Evolutionary conservation across 2,329 filamentous ascomycete genomes (phyloP).

Genomic region (Fusarium anthophilum): DNA sequence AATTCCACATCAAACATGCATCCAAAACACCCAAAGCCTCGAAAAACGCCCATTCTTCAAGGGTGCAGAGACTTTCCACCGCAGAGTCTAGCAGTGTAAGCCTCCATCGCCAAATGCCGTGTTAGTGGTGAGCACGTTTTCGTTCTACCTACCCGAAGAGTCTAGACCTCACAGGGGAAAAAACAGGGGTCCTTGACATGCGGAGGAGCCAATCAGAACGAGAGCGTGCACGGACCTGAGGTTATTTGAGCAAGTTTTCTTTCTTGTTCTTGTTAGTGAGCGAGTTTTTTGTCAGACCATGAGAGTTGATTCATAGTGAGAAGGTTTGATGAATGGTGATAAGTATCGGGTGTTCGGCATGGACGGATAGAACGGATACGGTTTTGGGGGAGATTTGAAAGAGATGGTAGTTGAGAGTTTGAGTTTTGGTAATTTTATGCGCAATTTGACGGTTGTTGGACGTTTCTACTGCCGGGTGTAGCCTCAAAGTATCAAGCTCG

Average conservation of each 20-base stretch:
- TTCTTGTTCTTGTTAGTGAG: conserved; percentile 17
- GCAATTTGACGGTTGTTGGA: background rate
- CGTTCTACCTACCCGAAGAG: conserved; percentile 11
- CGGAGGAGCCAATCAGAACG: conserved; percentile 31
- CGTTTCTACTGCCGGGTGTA: background rate
- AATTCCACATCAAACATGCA: background rate
- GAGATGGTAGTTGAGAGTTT: background rate
- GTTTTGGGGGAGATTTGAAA: background rate
- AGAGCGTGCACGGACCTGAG: conserved; percentile 42
- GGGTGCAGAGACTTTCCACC: background rate
- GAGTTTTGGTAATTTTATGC: background rate
- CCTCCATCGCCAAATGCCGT: conserved; percentile 8
- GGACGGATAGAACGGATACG: conserved; percentile 21
- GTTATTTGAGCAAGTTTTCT: conserved; percentile 54
- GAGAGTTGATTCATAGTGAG: background rate
- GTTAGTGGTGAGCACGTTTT: conserved; percentile 23
- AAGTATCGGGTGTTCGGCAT: conserved; percentile 29
- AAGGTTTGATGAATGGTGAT: background rate
- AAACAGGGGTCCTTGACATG: conserved; percentile 25
- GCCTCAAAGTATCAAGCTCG: background rate
- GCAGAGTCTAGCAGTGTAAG: background rate
- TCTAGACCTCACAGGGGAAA: conserved; percentile 7
- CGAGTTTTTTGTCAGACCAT: conserved; percentile 12
- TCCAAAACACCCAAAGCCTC: background rate
- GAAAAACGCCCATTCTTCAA: background rate